Conservation (phyloP, 176 grass and related monocot genomes). For the Oryza meridionalis region DNA sequence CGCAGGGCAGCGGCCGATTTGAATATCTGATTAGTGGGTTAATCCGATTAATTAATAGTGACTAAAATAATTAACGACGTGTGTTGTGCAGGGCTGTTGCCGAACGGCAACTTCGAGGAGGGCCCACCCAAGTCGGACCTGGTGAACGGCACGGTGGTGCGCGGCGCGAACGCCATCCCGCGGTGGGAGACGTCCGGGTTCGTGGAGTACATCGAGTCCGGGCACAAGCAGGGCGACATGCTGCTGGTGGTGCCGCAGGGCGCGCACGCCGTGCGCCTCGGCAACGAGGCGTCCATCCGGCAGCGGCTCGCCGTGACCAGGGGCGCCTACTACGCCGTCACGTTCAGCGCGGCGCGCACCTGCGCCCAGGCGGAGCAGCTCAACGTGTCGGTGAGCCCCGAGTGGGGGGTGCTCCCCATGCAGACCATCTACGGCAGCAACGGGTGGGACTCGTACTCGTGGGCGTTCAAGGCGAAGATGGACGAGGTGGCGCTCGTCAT, state of each 20-base stretch:
- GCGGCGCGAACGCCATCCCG: slow-evolving; percentile 55
- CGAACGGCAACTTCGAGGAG: slow-evolving; percentile 88
- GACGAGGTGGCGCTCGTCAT: slow-evolving; percentile 57
- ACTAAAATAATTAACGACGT: not conserved
- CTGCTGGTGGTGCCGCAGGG: slow-evolving; percentile 89
- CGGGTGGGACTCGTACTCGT: slow-evolving; percentile 92
- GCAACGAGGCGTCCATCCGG: slow-evolving; percentile 83
- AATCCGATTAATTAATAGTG: not conserved
- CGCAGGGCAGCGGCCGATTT: not conserved
- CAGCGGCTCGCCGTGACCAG: slow-evolving; percentile 57
- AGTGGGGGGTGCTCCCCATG: slow-evolving; percentile 73
- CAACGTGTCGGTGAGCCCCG: slow-evolving; percentile 87
- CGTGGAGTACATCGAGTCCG: slow-evolving; percentile 95
- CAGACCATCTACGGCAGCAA: slow-evolving; percentile 93
- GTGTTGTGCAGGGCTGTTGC: slow-evolving; percentile 61
- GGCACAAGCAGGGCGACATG: slow-evolving; percentile 96
- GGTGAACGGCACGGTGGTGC: slow-evolving; percentile 73
- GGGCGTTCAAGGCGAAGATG: slow-evolving; percentile 81
- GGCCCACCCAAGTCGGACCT: slow-evolving; percentile 60
- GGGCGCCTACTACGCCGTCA: slow-evolving; percentile 82
- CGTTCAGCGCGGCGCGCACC: slow-evolving; percentile 88
- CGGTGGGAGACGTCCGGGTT: slow-evolving; percentile 70
- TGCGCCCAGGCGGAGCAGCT: slow-evolving; percentile 83
- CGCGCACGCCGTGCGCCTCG: slow-evolving; percentile 78
- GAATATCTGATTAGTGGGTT: not conserved